These are phyloP conservation scores for Heritiera littoralis DNA, from an alignment of 345 rosid species.

Conservation along the genomic window DNA sequence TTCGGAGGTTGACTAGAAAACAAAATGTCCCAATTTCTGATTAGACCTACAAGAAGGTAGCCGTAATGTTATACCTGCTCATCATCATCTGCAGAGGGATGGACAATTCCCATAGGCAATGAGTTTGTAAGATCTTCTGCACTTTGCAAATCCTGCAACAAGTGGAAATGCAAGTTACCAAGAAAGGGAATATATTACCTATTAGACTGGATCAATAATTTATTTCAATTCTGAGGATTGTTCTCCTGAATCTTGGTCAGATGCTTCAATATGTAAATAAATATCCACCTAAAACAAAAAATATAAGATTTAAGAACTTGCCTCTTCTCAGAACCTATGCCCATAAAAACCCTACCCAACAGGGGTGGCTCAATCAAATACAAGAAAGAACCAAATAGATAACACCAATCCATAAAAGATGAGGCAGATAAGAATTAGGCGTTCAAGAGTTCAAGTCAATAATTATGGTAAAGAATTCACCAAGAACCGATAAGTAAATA, in stretches of 20 bases:
- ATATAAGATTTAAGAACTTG: slow-evolving; percentile 1
- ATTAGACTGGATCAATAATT: slow-evolving; percentile 4
- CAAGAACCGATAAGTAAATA: not conserved
- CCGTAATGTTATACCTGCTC: slow-evolving; percentile 47
- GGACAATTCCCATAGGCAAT: slow-evolving; percentile 41
- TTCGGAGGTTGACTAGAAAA: not conserved
- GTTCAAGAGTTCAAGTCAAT: not conserved
- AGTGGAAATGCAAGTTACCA: slow-evolving; percentile 17
- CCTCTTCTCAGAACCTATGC: not conserved
- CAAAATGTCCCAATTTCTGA: not conserved
- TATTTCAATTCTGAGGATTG: slow-evolving; percentile 12
- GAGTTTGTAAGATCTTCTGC: slow-evolving; percentile 40
- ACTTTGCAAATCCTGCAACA: slow-evolving; percentile 46
- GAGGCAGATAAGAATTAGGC: not conserved
- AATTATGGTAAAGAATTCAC: slow-evolving; percentile 7
- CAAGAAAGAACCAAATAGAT: not conserved
- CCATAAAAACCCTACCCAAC: not conserved
- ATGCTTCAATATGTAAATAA: slow-evolving; percentile 18
- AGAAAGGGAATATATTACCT: not conserved
- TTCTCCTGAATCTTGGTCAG: slow-evolving; percentile 16
- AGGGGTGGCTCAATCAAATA: not conserved
- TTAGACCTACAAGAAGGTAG: not conserved
- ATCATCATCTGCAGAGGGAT: slow-evolving; percentile 58
- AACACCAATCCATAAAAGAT: not conserved
- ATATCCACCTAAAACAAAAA: slow-evolving; percentile 13